These are phyloP conservation scores for Pseudogymnoascus sp. DNA, from an alignment of 2,329 filamentous ascomycete species.

Conservation along the genomic window DNA sequence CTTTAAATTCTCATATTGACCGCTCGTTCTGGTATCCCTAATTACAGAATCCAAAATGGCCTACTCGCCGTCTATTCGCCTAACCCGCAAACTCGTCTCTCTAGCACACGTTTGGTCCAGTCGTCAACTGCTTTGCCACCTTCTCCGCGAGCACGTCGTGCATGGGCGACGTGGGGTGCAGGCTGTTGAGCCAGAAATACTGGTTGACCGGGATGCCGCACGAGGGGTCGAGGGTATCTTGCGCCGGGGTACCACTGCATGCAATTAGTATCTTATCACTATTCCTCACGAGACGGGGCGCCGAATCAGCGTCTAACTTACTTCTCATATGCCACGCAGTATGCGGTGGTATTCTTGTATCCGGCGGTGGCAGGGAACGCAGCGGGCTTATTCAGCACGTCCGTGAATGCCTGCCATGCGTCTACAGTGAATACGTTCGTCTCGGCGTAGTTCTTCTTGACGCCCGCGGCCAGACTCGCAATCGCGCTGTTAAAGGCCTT, in stretches of 20 bases:
- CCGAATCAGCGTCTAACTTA: constrained; percentile 27
- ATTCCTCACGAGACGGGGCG: background rate
- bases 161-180: constrained; percentile 58
- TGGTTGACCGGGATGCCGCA: constrained; percentile 52
- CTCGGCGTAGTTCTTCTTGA: constrained; percentile 31
- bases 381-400: constrained; percentile 46
- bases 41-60: background rate
- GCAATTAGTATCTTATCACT: constrained; percentile 12
- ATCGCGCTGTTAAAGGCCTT: constrained; percentile 45
- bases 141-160: constrained; percentile 51
- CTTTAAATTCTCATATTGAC: background rate
- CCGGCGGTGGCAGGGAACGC: constrained; percentile 42
- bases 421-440: constrained; percentile 48
- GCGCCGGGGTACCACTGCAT: constrained; percentile 38
- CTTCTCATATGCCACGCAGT: constrained; percentile 48
- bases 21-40: background rate
- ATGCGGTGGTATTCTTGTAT: constrained; percentile 49
- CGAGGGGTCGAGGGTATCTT: constrained; percentile 34
- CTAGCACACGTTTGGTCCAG: constrained; percentile 35
- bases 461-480: constrained; percentile 30
- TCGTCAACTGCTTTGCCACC: constrained; percentile 35
- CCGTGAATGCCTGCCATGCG: constrained; percentile 42
- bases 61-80: background rate
- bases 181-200: constrained; percentile 57
- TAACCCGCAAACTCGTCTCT: background rate